These are phyloP conservation scores for Pyrus pyrifolia DNA, from an alignment of 306 rosid species.

Conservation along the genomic window DNA sequence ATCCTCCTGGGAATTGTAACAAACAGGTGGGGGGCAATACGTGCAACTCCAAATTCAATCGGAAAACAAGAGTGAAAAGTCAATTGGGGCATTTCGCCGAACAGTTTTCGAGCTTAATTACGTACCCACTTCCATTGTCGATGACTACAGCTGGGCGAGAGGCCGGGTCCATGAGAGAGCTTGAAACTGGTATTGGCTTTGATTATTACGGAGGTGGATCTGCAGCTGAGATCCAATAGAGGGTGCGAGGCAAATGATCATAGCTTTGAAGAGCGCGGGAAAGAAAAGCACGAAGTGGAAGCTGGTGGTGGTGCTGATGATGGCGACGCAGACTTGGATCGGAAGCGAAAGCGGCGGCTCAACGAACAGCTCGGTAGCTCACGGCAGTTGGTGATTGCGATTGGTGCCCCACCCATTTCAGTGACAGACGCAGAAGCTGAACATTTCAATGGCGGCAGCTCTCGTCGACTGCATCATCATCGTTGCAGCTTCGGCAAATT, in stretches of 20 bases:
- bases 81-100: constrained; percentile 28
- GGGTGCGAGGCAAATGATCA: constrained; percentile 55
- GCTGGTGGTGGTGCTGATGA: constrained; percentile 3
- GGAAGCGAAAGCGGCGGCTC: constrained; percentile 58
- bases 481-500: background rate
- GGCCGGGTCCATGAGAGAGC: constrained; percentile 75
- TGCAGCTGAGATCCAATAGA: constrained; percentile 69
- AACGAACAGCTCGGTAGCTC: constrained; percentile 34
- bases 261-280: constrained; percentile 40
- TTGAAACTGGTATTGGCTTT: constrained; percentile 1
- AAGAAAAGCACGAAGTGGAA: constrained; percentile 13
- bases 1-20: constrained; percentile 14
- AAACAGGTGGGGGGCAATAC: constrained; percentile 9
- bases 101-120: constrained; percentile 16
- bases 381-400: constrained; percentile 27
- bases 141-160: constrained; percentile 95
- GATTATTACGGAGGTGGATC: constrained; percentile 44
- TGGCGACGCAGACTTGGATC: constrained; percentile 58
- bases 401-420: constrained; percentile 48
- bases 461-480: constrained; percentile 30
- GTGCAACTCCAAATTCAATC: background rate
- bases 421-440: constrained; percentile 18
- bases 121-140: constrained; percentile 95
- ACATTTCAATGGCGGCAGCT: constrained; percentile 8
- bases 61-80: background rate